Evolutionary conservation across 768 basidiomycete genomes (phyloP).

Genomic region (Mycena metata): DNA sequence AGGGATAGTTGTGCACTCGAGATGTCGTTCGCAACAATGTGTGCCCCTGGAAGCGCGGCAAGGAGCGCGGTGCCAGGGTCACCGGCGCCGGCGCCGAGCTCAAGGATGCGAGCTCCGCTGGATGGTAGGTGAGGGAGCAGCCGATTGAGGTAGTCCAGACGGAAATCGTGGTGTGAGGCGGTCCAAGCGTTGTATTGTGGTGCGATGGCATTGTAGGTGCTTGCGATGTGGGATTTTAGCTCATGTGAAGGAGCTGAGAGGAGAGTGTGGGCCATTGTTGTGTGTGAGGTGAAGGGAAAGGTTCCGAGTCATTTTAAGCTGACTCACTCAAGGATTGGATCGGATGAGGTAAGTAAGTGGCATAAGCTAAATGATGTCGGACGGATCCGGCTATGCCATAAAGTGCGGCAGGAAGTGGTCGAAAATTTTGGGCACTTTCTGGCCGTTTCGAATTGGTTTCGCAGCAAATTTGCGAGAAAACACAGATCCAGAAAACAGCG

Average conservation of each 20-base stretch:
- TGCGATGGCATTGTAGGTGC: slow-evolving; percentile 21
- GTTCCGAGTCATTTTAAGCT: too few relatives aligned
- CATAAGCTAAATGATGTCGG: too few relatives aligned
- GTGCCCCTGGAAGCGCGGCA: slow-evolving; percentile 11
- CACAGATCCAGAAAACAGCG: too few relatives aligned
- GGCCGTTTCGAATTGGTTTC: too few relatives aligned
- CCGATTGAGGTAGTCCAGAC: slow-evolving; percentile 23
- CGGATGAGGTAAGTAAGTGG: too few relatives aligned
- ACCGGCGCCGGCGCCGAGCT: slow-evolving; percentile 26
- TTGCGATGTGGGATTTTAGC: slow-evolving; percentile 24
- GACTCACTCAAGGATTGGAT: too few relatives aligned
- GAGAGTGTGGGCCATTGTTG: slow-evolving; percentile 20
- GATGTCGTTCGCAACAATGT: slow-evolving; percentile 22
- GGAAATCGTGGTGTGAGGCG: slow-evolving; percentile 13
- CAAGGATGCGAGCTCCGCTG: slow-evolving; percentile 19
- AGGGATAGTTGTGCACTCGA: slow-evolving; percentile 21
- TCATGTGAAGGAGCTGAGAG: slow-evolving; percentile 25
- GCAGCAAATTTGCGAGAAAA: too few relatives aligned
- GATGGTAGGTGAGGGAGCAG: slow-evolving; percentile 19
- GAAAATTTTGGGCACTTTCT: too few relatives aligned
- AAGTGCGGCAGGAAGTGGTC: too few relatives aligned
- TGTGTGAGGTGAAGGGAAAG: too few relatives aligned
- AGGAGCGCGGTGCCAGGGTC: slow-evolving; percentile 23
- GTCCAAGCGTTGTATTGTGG: slow-evolving; percentile 27
- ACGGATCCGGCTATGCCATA: too few relatives aligned